Base-by-base conservation (phyloP, 73 alveolate genomes). In the Paramecium biaurelia region DNA sequence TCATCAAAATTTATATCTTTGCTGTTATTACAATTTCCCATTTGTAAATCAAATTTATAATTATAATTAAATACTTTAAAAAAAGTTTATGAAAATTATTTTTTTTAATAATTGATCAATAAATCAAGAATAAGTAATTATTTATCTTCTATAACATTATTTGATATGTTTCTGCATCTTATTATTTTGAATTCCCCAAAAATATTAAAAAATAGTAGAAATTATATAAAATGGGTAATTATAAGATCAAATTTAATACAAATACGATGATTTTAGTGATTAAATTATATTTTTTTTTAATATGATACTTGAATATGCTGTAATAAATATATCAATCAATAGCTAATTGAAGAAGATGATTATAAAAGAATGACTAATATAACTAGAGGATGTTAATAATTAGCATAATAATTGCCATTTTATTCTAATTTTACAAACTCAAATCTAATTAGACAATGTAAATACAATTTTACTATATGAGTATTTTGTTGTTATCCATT, bases 271-370 rank as follows among this genome's bases (percentile, higher is more conserved):
- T 23, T 30, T 20, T 7, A 67, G 45, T 30, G 38, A 72, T 72
- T 34, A 72, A 28, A 38, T 38, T 38, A 38, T 34, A n/a, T 35
- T 12, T 35, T 30, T 15, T 63, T 30, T 63, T 63, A 20, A 15
- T 28, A 79, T 79, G 90, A 38, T 79, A 38, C 56, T 79, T 12
- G 90, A 79, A 45, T 79, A 42, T 14, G 90, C 90, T 15, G 86
- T 72, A 72, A 72, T 72, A 34, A n/a, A 23, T 30, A 26, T 30
- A 0, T 20, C 21, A 4, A 10, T n/a, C 30, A 30, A 67, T 72
- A 72, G 90, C 49, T 79, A 45, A 43, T 43, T 79, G 90, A 79
- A 47, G 70, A 79, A 24, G 90, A 79, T 79, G 90, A 79, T 18
- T 79, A 79, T 34, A 42, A 79, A 47, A 18, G 90, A 79, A 23